phyloP scores from a whole-genome alignment of 306 rosid species.

The Heteromeles arbutifolia region DNA sequence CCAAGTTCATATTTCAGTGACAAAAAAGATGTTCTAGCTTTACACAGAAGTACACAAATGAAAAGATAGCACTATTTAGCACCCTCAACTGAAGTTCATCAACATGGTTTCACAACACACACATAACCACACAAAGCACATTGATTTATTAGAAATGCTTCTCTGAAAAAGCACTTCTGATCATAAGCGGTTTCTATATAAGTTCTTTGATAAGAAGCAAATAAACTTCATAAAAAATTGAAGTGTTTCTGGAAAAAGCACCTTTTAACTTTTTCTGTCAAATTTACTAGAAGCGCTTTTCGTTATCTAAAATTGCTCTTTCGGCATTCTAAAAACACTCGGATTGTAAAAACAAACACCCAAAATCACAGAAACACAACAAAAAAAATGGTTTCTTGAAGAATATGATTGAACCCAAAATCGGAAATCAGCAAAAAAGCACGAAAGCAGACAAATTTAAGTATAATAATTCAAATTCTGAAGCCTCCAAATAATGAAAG shows the following conservation, averaged over 20 bases:
- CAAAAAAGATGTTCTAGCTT: not conserved
- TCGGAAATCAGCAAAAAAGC: not conserved
- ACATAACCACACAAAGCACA: not conserved
- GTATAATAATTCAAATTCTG: not conserved
- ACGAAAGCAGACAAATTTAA: not conserved
- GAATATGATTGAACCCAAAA: not conserved
- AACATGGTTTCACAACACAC: not conserved
- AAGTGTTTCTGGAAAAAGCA: not conserved
- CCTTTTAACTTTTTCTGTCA: too few relatives aligned
- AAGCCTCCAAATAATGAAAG: not conserved
- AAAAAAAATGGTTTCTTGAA: not conserved
- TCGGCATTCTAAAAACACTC: not conserved
- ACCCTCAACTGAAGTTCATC: not conserved
- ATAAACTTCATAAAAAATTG: too few relatives aligned
- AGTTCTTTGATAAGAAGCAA: not conserved
- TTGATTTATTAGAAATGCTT: not conserved
- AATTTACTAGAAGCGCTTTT: too few relatives aligned
- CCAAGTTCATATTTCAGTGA: not conserved
- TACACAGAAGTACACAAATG: not conserved
- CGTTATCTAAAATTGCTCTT: too few relatives aligned
- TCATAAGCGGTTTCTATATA: not conserved
- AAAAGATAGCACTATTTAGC: not conserved
- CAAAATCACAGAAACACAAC: not conserved
- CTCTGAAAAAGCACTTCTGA: not conserved
- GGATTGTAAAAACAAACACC: not conserved